phyloP scores from a whole-genome alignment of 306 rosid species.

The Vigna hirtella region DNA sequence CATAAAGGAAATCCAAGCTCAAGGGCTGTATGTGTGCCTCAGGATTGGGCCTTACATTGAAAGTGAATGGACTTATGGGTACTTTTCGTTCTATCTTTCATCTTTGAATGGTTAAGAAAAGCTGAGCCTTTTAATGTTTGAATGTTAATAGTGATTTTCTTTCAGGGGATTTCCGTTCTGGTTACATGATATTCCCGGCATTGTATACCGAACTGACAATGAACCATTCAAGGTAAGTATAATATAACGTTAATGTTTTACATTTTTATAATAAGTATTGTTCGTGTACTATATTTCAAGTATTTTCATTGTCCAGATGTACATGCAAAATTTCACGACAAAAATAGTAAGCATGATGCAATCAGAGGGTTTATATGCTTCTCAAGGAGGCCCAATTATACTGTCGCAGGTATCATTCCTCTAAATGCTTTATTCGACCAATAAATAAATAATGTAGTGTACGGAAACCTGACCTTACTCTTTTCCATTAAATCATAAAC shows the following conservation, averaged over 20 bases:
- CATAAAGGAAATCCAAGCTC: slow-evolving; percentile 67
- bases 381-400: slow-evolving; percentile 81
- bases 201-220: slow-evolving; percentile 69
- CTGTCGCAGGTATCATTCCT: slow-evolving; percentile 51
- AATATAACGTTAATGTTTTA: no score
- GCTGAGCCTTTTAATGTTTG: no score
- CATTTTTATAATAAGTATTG: no score
- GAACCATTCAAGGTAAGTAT: slow-evolving; percentile 69
- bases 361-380: slow-evolving; percentile 64
- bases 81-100: neutral
- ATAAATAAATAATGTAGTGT: neutral
- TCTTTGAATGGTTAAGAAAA: neutral
- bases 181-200: slow-evolving; percentile 71
- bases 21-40: slow-evolving; percentile 66
- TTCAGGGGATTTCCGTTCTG: slow-evolving; percentile 84
- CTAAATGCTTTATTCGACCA: neutral
- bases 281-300: no score
- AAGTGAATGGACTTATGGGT: slow-evolving; percentile 87
- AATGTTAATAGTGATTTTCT: neutral
- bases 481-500: neutral
- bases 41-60: slow-evolving; percentile 86
- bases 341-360: slow-evolving; percentile 71
- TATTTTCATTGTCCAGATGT: slow-evolving; percentile 38
- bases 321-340: slow-evolving; percentile 77
- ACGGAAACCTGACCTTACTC: neutral